phyloP scores from a whole-genome alignment of 2,329 filamentous ascomycete species.

The Gliomastix tumulicola region DNA sequence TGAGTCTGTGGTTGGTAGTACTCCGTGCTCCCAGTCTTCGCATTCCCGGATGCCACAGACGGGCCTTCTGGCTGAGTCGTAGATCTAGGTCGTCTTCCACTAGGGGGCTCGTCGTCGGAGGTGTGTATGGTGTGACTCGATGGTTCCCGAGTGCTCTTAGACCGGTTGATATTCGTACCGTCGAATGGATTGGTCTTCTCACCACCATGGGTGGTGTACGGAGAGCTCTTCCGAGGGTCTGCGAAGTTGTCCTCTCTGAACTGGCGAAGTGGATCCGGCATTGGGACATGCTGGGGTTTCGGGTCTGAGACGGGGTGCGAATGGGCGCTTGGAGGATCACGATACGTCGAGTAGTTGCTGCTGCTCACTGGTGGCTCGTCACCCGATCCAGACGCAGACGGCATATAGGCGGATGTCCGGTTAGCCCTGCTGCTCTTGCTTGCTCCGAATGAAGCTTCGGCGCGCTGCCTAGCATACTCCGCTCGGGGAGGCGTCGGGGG shows the following conservation, averaged over 20 bases:
- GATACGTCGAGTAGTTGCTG: constrained; percentile 40
- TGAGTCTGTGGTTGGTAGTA: too few species aligned
- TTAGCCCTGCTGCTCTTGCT: constrained; percentile 33
- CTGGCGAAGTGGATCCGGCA: constrained; percentile 39
- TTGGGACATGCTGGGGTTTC: constrained; percentile 9
- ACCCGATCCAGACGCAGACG: constrained; percentile 36
- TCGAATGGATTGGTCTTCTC: constrained; percentile 55
- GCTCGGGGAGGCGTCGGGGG: constrained; percentile 38
- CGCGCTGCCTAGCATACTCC: constrained; percentile 44
- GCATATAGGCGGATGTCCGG: constrained; percentile 29
- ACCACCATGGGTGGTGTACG: constrained; percentile 47
- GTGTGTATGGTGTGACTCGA: too few species aligned
- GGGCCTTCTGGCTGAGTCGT: too few species aligned
- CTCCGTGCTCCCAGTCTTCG: too few species aligned
- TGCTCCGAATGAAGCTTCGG: constrained; percentile 47
- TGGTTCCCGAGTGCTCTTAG: constrained; percentile 37
- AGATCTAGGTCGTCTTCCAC: too few species aligned
- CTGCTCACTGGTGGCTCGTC: constrained; percentile 46
- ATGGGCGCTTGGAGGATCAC: constrained; percentile 13
- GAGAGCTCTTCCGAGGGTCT: constrained; percentile 48
- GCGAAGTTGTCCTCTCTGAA: constrained; percentile 34
- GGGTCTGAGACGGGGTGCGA: constrained; percentile 4
- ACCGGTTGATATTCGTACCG: constrained; percentile 32
- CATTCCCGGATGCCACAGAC: too few species aligned
- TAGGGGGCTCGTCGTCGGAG: too few species aligned